Evolutionary conservation across 2,329 filamentous ascomycete species (phyloP).

Genomic region (Hypoxylon sp.): DNA sequence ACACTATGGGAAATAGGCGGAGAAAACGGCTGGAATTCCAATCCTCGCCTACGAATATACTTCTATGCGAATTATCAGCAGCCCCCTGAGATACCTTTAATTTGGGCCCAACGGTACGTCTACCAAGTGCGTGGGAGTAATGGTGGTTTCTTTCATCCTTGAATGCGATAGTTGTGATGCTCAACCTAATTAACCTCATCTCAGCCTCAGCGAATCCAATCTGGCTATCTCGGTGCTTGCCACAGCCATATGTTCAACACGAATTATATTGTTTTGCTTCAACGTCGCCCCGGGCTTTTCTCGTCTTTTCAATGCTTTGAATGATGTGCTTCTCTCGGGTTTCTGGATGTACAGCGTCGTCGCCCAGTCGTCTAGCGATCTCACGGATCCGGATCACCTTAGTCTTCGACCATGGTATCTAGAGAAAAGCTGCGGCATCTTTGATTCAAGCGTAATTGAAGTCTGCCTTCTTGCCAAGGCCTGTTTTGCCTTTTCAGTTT

Average conservation of each 20-base stretch:
- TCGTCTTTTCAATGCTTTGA: constrained; percentile 14
- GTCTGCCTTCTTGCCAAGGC: constrained; percentile 35
- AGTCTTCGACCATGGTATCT: constrained; percentile 41
- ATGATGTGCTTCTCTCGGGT: constrained; percentile 33
- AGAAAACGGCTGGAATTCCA: constrained; percentile 46
- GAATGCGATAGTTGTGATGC: not conserved
- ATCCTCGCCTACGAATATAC: constrained; percentile 45
- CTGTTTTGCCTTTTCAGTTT: constrained; percentile 34
- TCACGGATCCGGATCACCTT: constrained; percentile 37
- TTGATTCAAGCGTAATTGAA: constrained; percentile 16
- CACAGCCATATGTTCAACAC: constrained; percentile 15
- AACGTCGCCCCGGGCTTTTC: constrained; percentile 17
- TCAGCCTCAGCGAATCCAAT: constrained; percentile 41
- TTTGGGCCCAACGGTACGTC: constrained; percentile 40
- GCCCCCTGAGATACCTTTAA: constrained; percentile 37
- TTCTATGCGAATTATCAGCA: constrained; percentile 46
- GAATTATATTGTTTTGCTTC: constrained; percentile 26
- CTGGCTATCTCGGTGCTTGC: constrained; percentile 38
- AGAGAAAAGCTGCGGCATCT: constrained; percentile 27
- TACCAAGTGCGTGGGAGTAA: not conserved
- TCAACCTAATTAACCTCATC: constrained; percentile 9
- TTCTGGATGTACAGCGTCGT: constrained; percentile 41
- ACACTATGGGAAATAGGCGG: constrained; percentile 42
- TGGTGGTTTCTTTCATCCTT: not conserved
- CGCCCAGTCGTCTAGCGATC: constrained; percentile 39